Evolutionary conservation across 2,329 filamentous ascomycete genomes (phyloP).

Genomic region (Aspergillus sp.): DNA sequence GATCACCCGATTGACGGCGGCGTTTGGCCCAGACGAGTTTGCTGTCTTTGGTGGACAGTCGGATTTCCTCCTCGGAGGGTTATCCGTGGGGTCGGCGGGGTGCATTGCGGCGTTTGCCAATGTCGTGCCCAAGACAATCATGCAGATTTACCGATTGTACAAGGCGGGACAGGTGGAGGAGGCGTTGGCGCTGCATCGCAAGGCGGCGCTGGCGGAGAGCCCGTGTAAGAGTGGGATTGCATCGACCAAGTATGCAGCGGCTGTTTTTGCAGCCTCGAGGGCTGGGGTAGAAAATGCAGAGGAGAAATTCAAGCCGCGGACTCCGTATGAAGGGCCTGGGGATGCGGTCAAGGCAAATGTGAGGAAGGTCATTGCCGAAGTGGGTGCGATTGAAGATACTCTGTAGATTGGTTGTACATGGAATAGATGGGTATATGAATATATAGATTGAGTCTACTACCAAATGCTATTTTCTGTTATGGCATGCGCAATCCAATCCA

Average conservation of each 20-base stretch:
- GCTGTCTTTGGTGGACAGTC: slow-evolving; percentile 68
- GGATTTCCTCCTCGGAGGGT: slow-evolving; percentile 60
- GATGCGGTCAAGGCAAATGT: slow-evolving; percentile 43
- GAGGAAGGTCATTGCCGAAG: slow-evolving; percentile 32
- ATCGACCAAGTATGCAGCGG: slow-evolving; percentile 63
- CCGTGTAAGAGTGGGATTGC: slow-evolving; percentile 64
- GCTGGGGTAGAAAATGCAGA: slow-evolving; percentile 59
- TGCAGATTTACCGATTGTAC: slow-evolving; percentile 59
- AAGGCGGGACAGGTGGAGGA: slow-evolving; percentile 53
- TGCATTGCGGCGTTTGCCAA: slow-evolving; percentile 57
- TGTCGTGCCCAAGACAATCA: slow-evolving; percentile 52
- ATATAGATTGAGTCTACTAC: slow-evolving; percentile 12
- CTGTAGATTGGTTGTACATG: background rate
- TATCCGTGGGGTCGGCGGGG: slow-evolving; percentile 50
- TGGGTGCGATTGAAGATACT: slow-evolving; percentile 36
- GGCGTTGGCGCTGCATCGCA: slow-evolving; percentile 57
- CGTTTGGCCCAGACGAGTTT: slow-evolving; percentile 54
- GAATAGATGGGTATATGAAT: no score
- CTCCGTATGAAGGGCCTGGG: slow-evolving; percentile 53
- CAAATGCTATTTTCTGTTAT: slow-evolving; percentile 43
- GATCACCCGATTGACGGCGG: slow-evolving; percentile 52
- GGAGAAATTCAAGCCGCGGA: slow-evolving; percentile 54
- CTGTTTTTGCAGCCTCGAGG: slow-evolving; percentile 53
- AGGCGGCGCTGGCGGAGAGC: slow-evolving; percentile 61
- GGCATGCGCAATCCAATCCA: slow-evolving; percentile 45